Conservation (phyloP, 305 asterid genomes). For the Fraxinus paxiana region DNA sequence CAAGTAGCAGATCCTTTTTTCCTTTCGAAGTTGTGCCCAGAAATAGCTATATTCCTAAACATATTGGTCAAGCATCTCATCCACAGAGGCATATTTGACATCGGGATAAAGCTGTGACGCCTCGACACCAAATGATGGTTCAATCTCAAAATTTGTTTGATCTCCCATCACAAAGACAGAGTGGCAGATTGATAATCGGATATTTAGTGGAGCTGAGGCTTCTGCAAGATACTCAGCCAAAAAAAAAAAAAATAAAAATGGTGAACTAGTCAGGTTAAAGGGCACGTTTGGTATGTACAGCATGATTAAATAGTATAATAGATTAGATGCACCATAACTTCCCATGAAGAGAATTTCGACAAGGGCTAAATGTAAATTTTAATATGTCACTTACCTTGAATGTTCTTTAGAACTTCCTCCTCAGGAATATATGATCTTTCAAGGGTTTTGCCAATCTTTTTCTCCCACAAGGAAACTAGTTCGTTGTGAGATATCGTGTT, state of each 20-base stretch:
- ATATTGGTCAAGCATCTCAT: constrained; percentile 48
- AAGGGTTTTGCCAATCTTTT: constrained; percentile 41
- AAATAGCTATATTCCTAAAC: constrained; percentile 14
- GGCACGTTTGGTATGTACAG: not conserved
- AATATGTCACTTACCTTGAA: constrained; percentile 32
- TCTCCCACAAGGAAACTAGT: constrained; percentile 49
- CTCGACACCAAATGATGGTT: constrained; percentile 49
- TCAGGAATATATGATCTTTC: constrained; percentile 41
- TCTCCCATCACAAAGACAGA: constrained; percentile 48
- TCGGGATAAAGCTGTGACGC: constrained; percentile 53
- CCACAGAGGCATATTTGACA: constrained; percentile 39
- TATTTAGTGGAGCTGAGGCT: constrained; percentile 31
- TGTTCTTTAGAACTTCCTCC: constrained; percentile 39
- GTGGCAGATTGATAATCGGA: constrained; percentile 36
- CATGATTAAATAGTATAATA: not conserved
- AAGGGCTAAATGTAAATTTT: not conserved
- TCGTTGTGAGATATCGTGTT: constrained; percentile 50
- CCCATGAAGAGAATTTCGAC: not conserved
- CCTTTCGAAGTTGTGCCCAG: not conserved
- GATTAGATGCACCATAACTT: not conserved
- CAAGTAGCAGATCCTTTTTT: not conserved
- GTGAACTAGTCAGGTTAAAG: not conserved
- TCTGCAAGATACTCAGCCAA: constrained; percentile 29
- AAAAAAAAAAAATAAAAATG: not conserved
- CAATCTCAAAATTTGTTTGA: constrained; percentile 47